These are phyloP conservation scores for Miamiensis avidus DNA, from an alignment of 169 alveolate genomes.

Conservation along the genomic window DNA sequence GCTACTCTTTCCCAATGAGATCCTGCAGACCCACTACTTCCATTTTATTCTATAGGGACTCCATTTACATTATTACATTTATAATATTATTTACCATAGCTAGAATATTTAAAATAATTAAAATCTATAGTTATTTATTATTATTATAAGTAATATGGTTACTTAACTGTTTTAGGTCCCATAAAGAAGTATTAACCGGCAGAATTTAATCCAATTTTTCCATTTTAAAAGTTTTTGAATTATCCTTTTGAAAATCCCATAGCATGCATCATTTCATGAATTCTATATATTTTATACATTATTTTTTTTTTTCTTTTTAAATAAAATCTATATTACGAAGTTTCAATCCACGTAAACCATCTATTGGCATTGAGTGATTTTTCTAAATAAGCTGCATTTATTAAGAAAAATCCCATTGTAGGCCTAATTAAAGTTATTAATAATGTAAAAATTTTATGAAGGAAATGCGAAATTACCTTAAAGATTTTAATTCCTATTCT, in stretches of 20 bases:
- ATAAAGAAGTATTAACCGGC: neutral
- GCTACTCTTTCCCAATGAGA: slow-evolving; percentile 48
- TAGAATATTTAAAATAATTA: too few species aligned
- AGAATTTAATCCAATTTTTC: neutral
- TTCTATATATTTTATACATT: too few species aligned
- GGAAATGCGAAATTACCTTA: too few species aligned
- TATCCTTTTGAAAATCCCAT: neutral
- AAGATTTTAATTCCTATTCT: neutral
- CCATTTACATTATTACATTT: neutral
- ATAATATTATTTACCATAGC: neutral
- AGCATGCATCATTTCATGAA: neutral
- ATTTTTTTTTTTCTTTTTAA: too few species aligned
- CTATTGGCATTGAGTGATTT: neutral
- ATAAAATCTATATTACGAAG: too few species aligned
- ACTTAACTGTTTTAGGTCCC: neutral
- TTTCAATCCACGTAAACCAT: neutral
- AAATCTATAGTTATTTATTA: too few species aligned
- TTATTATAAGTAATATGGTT: too few species aligned
- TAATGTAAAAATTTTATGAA: too few species aligned
- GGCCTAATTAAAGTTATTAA: too few species aligned
- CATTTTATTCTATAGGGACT: slow-evolving; percentile 36
- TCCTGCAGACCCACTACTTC: slow-evolving; percentile 45
- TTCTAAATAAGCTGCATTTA: neutral
- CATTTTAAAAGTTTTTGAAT: neutral
- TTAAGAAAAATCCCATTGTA: neutral